Percentiles rank a stretch among this genome's conserved stretches.
These are phyloP conservation scores for Pseudodiploospora longispora DNA, from an alignment of 2,329 filamentous ascomycete genomes.

Conservation along the genomic window DNA sequence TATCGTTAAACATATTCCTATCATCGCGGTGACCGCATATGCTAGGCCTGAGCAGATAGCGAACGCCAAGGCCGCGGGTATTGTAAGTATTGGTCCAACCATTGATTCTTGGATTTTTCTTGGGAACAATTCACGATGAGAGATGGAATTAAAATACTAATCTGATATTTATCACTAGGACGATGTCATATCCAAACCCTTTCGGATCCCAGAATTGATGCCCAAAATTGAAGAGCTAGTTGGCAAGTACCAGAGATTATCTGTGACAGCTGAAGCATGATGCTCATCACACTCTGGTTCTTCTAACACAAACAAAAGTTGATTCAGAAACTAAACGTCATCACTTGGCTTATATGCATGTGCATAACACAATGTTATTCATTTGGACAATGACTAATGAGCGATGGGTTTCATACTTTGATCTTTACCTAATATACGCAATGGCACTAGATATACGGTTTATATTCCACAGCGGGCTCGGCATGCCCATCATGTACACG, in stretches of 20 bases:
- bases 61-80: constrained; percentile 62
- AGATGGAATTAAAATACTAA: too few relatives aligned
- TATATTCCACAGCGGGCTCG: neutral
- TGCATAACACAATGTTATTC: too few relatives aligned
- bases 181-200: constrained; percentile 72
- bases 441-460: too few relatives aligned
- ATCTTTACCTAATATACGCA: too few relatives aligned
- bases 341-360: neutral
- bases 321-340: neutral
- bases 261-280: constrained; percentile 14
- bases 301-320: neutral
- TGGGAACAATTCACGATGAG: neutral
- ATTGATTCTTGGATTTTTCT: neutral
- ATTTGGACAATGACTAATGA: too few relatives aligned
- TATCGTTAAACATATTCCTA: constrained; percentile 60
- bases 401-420: too few relatives aligned
- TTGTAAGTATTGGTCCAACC: constrained; percentile 42
- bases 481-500: neutral
- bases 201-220: constrained; percentile 63
- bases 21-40: constrained; percentile 79
- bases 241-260: constrained; percentile 28
- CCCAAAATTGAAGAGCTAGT: constrained; percentile 57
- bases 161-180: neutral
- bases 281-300: neutral
- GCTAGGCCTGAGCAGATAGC: constrained; percentile 66